These are phyloP conservation scores for Knufia petricola DNA, from an alignment of 2,329 filamentous ascomycete species.

Conservation along the genomic window DNA sequence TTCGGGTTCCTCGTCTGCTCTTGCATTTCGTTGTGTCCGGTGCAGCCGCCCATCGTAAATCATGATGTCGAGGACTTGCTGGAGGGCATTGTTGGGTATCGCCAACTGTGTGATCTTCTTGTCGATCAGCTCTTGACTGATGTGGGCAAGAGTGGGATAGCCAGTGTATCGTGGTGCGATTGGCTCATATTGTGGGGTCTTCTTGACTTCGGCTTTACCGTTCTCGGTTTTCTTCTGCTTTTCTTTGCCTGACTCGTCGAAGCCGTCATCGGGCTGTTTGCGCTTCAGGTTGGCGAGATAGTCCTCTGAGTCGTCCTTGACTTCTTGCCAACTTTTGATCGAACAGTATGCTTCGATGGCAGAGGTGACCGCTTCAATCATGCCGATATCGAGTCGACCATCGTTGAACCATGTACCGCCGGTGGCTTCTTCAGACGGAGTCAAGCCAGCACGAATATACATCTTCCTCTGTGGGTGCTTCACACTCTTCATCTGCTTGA, in stretches of 20 bases:
- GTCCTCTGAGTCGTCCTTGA: constrained; percentile 22
- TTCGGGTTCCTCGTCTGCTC: constrained; percentile 14
- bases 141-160: constrained; percentile 71
- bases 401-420: constrained; percentile 86
- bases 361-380: constrained; percentile 62
- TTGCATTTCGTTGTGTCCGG: constrained; percentile 17
- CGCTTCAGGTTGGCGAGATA: constrained; percentile 6
- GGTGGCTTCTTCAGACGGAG: constrained; percentile 79
- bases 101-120: constrained; percentile 55
- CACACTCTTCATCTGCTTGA: constrained; percentile 84
- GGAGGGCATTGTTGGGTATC: constrained; percentile 58
- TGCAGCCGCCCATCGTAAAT: constrained; percentile 82
- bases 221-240: constrained; percentile 14
- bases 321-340: constrained; percentile 59
- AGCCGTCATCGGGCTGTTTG: constrained; percentile 19
- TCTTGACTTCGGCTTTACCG: constrained; percentile 2
- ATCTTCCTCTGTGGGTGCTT: constrained; percentile 87
- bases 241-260: constrained; percentile 17
- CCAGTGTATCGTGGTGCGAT: constrained; percentile 57
- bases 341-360: constrained; percentile 61
- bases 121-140: constrained; percentile 63
- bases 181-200: constrained; percentile 34
- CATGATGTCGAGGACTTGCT: constrained; percentile 78
- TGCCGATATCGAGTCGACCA: constrained; percentile 76
- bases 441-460: constrained; percentile 82